These are phyloP conservation scores for Pseudohalonectria lignicola DNA, from an alignment of 2,329 filamentous ascomycete species.

Conservation along the genomic window DNA sequence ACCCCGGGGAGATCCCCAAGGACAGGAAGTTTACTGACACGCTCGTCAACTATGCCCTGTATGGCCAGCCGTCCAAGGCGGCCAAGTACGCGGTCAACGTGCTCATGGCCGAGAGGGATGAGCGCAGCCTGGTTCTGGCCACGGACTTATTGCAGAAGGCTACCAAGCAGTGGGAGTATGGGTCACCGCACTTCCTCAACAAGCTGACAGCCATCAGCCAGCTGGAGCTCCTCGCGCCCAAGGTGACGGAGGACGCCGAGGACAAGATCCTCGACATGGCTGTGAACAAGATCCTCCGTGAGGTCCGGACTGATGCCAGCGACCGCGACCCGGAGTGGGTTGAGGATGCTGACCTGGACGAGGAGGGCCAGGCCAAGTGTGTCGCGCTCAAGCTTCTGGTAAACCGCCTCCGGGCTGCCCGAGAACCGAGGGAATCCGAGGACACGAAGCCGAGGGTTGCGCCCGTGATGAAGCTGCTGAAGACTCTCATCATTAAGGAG, in stretches of 20 bases:
- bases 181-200: constrained; percentile 61
- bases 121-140: constrained; percentile 72
- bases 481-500: constrained; percentile 60
- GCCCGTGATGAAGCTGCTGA: constrained; percentile 74
- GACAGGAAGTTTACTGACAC: constrained; percentile 74
- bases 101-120: constrained; percentile 61
- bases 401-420: constrained; percentile 62
- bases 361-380: constrained; percentile 74
- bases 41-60: constrained; percentile 71
- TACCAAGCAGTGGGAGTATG: constrained; percentile 64
- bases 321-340: constrained; percentile 54
- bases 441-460: constrained; percentile 33
- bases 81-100: constrained; percentile 94
- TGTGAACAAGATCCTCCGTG: constrained; percentile 61
- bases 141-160: constrained; percentile 72
- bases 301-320: constrained; percentile 53
- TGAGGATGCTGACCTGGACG: constrained; percentile 56
- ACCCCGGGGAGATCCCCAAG: constrained; percentile 70
- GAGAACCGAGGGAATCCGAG: constrained; percentile 25
- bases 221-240: constrained; percentile 63
- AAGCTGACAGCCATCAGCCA: constrained; percentile 64
- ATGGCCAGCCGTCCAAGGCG: constrained; percentile 68
- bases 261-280: constrained; percentile 72
- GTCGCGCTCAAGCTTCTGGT: constrained; percentile 78
- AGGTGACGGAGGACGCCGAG: constrained; percentile 60